Evolutionary conservation across 164 flowering plant species (phyloP), one percentile per base, ranked within the genome.

Genomic region (Brasenia schreberi): DNA sequence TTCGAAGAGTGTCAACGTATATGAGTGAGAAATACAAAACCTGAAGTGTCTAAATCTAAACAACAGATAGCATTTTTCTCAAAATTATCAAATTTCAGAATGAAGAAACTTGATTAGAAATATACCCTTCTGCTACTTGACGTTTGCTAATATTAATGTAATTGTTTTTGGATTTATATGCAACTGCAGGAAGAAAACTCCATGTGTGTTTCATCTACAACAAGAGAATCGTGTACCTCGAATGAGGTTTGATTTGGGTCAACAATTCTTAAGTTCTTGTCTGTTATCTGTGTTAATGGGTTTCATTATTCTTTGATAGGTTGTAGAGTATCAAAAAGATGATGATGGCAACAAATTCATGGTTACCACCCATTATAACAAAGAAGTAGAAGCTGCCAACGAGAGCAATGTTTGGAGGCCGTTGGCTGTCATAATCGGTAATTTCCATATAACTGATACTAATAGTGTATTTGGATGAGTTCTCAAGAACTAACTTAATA

Each of bases 401-500:
- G n/a, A 6, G 6, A 43, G 63, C 18, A 65, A 5, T 56, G 23
- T 43, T 17, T 62, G 61, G 17, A 66, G 71, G 61, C 69, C 78
- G 52, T 9, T 18, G 42, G 43, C 79, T 19, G 12, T 27, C 61
- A 33, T 66, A 27, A 44, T 66, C 59, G 81, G 87, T 83, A 66
- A 58, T 62, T 58, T 18, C 65, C 14, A 43, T 43, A 3, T 27
- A 19, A 19, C 10, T 64, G 14, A 33, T 44, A 49, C 19, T 49
- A 12, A 5, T 59, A 17, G 18, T 7, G 19, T 19, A 18, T 65
- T 65, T 33, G 39, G 39, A 33, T 33, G 39, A 60, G 18, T 60
- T 11, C 62, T 19, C 27, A 7, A 60, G 62, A 11, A 60, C 62
- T n/a, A 4, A 9, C 62, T n/a, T 60, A 6, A 18, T 33, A 33